Evolutionary conservation across 2,329 filamentous ascomycete species (phyloP).

Genomic region (Aspergillus floridensis): DNA sequence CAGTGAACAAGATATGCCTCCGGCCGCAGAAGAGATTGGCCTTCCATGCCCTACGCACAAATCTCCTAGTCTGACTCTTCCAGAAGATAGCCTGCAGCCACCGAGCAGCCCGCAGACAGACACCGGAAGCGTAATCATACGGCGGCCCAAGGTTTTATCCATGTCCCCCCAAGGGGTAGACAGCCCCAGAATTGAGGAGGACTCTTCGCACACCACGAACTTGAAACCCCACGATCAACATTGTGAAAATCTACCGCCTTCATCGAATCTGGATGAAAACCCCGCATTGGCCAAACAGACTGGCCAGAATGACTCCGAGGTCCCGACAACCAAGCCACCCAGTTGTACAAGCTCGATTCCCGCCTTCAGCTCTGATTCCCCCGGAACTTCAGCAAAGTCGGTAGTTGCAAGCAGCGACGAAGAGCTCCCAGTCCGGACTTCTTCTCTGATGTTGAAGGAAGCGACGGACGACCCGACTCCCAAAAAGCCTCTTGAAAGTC

Average conservation of each 20-base stretch:
- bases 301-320: not conserved
- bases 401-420: conserved; percentile 1
- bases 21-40: not conserved
- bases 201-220: not conserved
- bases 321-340: not conserved
- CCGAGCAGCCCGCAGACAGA: conserved; percentile 6
- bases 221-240: not conserved
- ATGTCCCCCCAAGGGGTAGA: not conserved
- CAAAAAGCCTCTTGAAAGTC: conserved; percentile 32
- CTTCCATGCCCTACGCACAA: not conserved
- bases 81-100: not conserved
- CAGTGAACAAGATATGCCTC: not conserved
- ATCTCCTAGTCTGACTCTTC: not conserved
- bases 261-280: not conserved
- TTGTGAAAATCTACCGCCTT: not conserved
- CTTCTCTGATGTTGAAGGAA: not conserved
- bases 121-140: conserved; percentile 6
- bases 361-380: not conserved
- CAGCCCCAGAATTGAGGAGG: not conserved
- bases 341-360: not conserved
- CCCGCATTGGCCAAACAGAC: not conserved
- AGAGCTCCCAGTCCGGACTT: not conserved
- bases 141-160: not conserved
- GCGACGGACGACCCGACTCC: conserved; percentile 10
- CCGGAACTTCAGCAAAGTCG: not conserved